Conservation (phyloP, 148 eudicot genomes). For the Euryodendron excelsum region DNA sequence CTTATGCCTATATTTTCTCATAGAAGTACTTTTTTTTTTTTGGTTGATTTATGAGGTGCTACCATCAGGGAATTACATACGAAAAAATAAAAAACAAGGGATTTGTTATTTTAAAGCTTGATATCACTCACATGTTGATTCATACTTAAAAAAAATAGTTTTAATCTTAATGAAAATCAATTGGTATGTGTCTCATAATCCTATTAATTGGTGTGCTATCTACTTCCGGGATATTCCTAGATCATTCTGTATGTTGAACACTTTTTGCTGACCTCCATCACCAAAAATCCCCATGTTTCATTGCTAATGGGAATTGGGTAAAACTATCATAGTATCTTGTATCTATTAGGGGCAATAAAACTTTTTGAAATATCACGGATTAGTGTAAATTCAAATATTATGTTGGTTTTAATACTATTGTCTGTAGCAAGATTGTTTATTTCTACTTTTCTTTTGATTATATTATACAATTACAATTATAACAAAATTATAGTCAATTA, state of each 20-base stretch:
- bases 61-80: too few species aligned
- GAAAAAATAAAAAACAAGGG: too few species aligned
- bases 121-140: not conserved
- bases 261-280: not conserved
- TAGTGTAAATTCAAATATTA: not conserved
- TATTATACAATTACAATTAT: not conserved
- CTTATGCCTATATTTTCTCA: not conserved
- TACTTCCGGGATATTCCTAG: not conserved
- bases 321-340: not conserved
- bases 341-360: not conserved
- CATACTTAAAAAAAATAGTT: too few species aligned
- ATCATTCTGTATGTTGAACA: not conserved
- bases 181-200: not conserved
- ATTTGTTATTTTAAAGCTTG: slow-evolving; percentile 1
- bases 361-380: not conserved
- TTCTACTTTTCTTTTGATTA: not conserved
- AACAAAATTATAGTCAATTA: not conserved
- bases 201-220: not conserved
- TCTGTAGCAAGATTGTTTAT: not conserved
- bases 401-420: not conserved
- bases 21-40: not conserved
- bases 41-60: not conserved
- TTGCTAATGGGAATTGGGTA: not conserved
- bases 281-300: not conserved
- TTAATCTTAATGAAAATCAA: not conserved